These are phyloP conservation scores for Spizellomyces punctatus DNA, from an alignment of 192 early-diverging fungal species.

Conservation along the genomic window DNA sequence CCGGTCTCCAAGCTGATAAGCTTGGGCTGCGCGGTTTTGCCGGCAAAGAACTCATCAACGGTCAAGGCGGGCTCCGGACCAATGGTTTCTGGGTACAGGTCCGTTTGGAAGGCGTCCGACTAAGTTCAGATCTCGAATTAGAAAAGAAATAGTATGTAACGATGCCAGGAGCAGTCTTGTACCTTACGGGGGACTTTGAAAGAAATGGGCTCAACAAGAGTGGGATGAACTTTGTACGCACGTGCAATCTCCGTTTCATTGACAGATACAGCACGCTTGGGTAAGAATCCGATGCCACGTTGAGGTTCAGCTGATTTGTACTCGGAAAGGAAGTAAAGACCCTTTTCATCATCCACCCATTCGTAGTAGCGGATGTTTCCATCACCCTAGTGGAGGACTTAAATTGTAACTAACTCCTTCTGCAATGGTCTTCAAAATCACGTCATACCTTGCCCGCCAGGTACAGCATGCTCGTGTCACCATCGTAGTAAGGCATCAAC, in stretches of 20 bases:
- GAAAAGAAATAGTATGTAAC: neutral
- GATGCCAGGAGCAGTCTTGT: neutral
- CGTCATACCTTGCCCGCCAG: constrained; percentile 83
- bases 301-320: constrained; percentile 90
- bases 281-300: constrained; percentile 90
- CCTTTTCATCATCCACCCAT: constrained; percentile 87
- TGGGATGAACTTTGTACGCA: constrained; percentile 90
- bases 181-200: constrained; percentile 96
- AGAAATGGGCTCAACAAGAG: constrained; percentile 91
- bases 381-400: constrained; percentile 64
- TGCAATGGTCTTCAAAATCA: neutral
- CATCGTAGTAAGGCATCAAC: constrained; percentile 96
- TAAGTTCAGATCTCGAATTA: constrained; percentile 31
- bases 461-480: constrained; percentile 87
- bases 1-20: constrained; percentile 70
- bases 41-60: constrained; percentile 91
- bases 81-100: constrained; percentile 88
- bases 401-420: neutral
- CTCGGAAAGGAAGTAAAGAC: constrained; percentile 80
- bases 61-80: constrained; percentile 82
- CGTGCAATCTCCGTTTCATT: constrained; percentile 88
- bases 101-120: constrained; percentile 95
- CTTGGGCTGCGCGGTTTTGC: constrained; percentile 82
- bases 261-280: constrained; percentile 89
- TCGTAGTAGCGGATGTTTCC: constrained; percentile 99